phyloP scores from a whole-genome alignment of 306 rosid species.

The Vachellia pachyceras region DNA sequence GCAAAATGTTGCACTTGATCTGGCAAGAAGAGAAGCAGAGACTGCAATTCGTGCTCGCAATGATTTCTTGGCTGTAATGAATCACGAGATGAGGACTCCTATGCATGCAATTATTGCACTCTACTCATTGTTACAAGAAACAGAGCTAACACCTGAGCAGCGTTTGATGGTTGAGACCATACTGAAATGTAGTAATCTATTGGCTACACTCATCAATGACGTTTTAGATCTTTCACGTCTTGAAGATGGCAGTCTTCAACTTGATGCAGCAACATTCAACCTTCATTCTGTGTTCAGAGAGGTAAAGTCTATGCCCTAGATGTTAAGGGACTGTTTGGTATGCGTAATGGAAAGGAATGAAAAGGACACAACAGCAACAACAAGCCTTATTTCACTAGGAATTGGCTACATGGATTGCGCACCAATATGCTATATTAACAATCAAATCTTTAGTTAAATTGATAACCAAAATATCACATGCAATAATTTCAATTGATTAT shows the following conservation, averaged over 20 bases:
- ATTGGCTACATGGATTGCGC: too few species aligned
- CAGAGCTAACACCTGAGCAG: constrained; percentile 88
- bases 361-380: background rate
- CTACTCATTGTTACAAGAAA: constrained; percentile 94
- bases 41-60: constrained; percentile 98
- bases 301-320: constrained; percentile 45
- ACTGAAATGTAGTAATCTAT: constrained; percentile 88
- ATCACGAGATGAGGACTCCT: constrained; percentile 99
- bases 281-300: constrained; percentile 86
- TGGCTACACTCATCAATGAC: constrained; percentile 91
- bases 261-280: constrained; percentile 72
- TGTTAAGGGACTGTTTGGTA: background rate
- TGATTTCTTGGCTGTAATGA: constrained; percentile 98
- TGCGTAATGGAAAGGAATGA: background rate
- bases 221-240: constrained; percentile 97
- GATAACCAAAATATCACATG: too few species aligned
- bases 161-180: constrained; percentile 96
- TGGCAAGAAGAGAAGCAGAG: constrained; percentile 98
- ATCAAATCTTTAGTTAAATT: too few species aligned
- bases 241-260: constrained; percentile 96
- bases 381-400: too few species aligned
- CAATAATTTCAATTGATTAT: too few species aligned
- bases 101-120: constrained; percentile 99
- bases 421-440: too few species aligned
- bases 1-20: constrained; percentile 96